Evolutionary conservation across 768 basidiomycete species (phyloP).

Genomic region (Phanerochaete carnosa): DNA sequence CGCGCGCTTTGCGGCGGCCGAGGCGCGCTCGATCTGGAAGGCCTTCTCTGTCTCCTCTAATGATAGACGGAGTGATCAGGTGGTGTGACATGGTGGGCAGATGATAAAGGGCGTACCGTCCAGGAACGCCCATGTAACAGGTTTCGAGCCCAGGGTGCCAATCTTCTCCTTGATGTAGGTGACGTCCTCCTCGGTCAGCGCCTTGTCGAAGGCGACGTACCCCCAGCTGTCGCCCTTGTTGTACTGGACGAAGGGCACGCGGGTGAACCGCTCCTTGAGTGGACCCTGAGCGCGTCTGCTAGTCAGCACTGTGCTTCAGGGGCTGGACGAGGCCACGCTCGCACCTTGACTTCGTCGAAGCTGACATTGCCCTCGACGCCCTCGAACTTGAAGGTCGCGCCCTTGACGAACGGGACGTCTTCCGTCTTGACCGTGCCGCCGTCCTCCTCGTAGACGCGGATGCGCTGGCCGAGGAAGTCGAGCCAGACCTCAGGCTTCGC

Average conservation of each 20-base stretch:
- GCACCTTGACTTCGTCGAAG: slow-evolving; percentile 59
- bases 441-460: slow-evolving; percentile 61
- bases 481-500: slow-evolving; percentile 60
- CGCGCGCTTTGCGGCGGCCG: slow-evolving; percentile 55
- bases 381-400: slow-evolving; percentile 45
- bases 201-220: slow-evolving; percentile 56
- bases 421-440: slow-evolving; percentile 41
- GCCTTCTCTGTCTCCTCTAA: slow-evolving; percentile 69
- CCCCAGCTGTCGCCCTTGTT: slow-evolving; percentile 43
- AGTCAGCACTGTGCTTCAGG: neutral
- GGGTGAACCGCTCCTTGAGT: slow-evolving; percentile 44
- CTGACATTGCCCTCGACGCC: slow-evolving; percentile 55
- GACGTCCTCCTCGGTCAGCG: slow-evolving; percentile 69
- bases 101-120: slow-evolving; percentile 40
- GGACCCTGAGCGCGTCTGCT: slow-evolving; percentile 32
- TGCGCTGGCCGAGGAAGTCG: slow-evolving; percentile 69
- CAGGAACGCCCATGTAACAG: slow-evolving; percentile 62
- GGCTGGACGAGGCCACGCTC: no score
- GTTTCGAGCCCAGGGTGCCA: slow-evolving; percentile 59
- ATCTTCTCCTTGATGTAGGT: slow-evolving; percentile 63
- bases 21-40: slow-evolving; percentile 74
- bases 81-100: neutral
- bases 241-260: slow-evolving; percentile 46
- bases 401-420: slow-evolving; percentile 40
- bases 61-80: neutral